Conservation (phyloP, 2,329 filamentous ascomycete species). For the Boeremia exigua region DNA sequence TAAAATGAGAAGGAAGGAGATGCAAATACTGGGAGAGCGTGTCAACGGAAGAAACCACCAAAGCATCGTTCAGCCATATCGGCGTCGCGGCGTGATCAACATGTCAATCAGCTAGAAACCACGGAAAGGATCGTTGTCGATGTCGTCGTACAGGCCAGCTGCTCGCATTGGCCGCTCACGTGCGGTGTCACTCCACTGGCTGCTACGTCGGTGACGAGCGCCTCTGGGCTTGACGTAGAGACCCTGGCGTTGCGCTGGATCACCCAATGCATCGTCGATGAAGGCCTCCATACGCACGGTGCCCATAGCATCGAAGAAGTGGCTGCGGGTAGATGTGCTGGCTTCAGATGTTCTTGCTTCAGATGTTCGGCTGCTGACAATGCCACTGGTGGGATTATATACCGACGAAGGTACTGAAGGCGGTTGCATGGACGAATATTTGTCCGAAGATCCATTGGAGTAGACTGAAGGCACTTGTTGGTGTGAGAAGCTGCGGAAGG, state of each 20-base stretch:
- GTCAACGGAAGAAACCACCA: not conserved
- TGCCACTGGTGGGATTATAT: slow-evolving; percentile 47
- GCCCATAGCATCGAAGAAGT: slow-evolving; percentile 84
- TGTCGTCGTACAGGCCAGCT: slow-evolving; percentile 43
- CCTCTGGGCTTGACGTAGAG: slow-evolving; percentile 27
- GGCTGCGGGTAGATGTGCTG: slow-evolving; percentile 56
- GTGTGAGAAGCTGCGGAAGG: slow-evolving; percentile 79
- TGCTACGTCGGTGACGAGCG: slow-evolving; percentile 40
- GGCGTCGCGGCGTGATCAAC: slow-evolving; percentile 1
- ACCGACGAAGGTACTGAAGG: slow-evolving; percentile 48
- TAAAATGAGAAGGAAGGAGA: not conserved
- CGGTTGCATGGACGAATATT: slow-evolving; percentile 41
- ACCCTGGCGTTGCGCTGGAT: slow-evolving; percentile 22
- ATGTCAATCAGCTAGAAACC: slow-evolving; percentile 34
- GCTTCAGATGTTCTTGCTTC: slow-evolving; percentile 54
- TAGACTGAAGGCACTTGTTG: slow-evolving; percentile 49
- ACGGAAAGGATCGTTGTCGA: slow-evolving; percentile 46
- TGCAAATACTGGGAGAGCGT: not conserved
- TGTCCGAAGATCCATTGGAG: slow-evolving; percentile 49
- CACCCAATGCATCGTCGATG: slow-evolving; percentile 63
- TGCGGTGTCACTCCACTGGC: slow-evolving; percentile 46
- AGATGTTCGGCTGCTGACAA: slow-evolving; percentile 59
- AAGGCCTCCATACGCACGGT: slow-evolving; percentile 98
- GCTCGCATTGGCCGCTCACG: slow-evolving; percentile 36
- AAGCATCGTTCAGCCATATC: not conserved